phyloP scores from a whole-genome alignment of 1,139 yeast species.

The Suhomyces wounanorum region DNA sequence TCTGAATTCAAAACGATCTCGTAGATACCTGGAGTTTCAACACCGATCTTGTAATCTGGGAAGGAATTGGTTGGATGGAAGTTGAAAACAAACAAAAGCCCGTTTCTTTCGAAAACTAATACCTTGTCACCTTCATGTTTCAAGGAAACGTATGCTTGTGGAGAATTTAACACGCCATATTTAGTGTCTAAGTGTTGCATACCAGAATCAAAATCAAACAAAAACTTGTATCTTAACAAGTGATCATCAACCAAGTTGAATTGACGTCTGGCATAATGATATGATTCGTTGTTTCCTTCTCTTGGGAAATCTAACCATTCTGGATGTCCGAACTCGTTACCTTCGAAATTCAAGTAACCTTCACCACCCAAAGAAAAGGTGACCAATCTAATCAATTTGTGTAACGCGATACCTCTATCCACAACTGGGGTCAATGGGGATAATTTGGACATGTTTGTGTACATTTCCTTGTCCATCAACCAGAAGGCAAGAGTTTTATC shows the following conservation, averaged over 20 bases:
- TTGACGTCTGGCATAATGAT: constrained; percentile 93
- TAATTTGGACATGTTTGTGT: constrained; percentile 86
- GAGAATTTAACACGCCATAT: constrained; percentile 72
- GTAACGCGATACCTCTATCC: constrained; percentile 88
- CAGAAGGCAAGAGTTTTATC: constrained; percentile 96
- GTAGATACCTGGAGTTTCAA: constrained; percentile 76
- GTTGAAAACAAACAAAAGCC: constrained; percentile 81
- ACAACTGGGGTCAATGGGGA: constrained; percentile 73
- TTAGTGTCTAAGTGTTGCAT: constrained; percentile 76
- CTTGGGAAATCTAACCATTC: constrained; percentile 99
- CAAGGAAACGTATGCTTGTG: constrained; percentile 84
- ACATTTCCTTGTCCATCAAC: constrained; percentile 99
- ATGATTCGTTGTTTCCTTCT: constrained; percentile 81
- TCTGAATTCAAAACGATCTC: constrained; percentile 77
- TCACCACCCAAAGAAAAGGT: constrained; percentile 94
- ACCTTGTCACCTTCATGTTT: constrained; percentile 89
- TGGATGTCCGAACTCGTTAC: constrained; percentile 98
- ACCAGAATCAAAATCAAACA: constrained; percentile 78
- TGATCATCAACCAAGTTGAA: constrained; percentile 83
- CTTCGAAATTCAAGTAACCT: constrained; percentile 93
- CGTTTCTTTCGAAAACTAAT: constrained; percentile 85
- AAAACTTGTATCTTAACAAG: constrained; percentile 72
- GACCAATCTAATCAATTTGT: constrained; percentile 82
- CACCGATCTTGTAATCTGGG: constrained; percentile 87
- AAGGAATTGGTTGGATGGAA: constrained; percentile 84